Base-by-base conservation (phyloP, 1,139 yeast species). In the Trichomonascaceae sp. region DNA sequence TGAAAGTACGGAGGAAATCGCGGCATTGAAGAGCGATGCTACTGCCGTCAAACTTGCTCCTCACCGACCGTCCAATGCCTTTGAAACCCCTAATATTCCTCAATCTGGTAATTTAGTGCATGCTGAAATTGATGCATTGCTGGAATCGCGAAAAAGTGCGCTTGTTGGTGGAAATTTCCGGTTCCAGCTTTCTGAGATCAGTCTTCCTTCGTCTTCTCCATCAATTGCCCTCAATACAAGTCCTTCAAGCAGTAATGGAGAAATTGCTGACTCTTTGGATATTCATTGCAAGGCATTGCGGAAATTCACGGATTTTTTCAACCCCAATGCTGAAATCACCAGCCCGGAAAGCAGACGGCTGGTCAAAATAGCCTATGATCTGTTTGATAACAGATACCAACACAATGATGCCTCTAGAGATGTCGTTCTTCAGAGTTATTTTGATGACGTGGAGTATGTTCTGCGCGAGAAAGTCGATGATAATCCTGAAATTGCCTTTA, bases 261-360 rank as follows among this genome's bases (percentile, higher is more conserved):
- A 18, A 15, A 38, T 19, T 13, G n/a, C 4, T 3, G 41, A 38
- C 36, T 32, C 47, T 12, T 13, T 32, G 5, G 50, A 51, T 12
- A 7, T 47, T n/a, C 47, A 51, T 3, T 13, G 24, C n/a, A 18
- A 24, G n/a, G 27, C 30, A 3, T 7, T 51, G 6, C 22, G 24
- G 44, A 45, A 24, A 27, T 51, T 51, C 38, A 51, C 53, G 2
- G 47, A 45, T 18, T 51, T 45, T 41, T 38, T 47, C 8, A 20
- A 51, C 43, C 20, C 45, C 12, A 36, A 36, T 36, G 45, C 32
- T 41, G 19, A 38, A 4, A 8, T 20, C 22, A 6, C 36, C 13
- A 32, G 30, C 15, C 53, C 47, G 1, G 41, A 20, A 22, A 24
- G 39, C 19, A 20, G n/a, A 12, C 43, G 43, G 38, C 13, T 51